These are phyloP conservation scores for Candida patagonica DNA, from an alignment of 805 yeast species.

Conservation along the genomic window DNA sequence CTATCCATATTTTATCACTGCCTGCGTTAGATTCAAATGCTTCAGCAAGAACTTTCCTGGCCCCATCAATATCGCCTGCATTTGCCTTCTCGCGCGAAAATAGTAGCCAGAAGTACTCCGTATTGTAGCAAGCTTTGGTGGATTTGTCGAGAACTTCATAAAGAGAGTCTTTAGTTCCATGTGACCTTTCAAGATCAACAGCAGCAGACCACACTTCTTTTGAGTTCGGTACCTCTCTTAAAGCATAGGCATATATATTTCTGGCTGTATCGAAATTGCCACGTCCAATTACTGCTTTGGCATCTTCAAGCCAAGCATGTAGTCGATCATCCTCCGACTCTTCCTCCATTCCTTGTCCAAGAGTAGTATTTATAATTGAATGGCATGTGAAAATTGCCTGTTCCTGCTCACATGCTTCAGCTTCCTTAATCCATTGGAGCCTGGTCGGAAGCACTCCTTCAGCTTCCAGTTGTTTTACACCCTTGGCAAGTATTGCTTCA, in stretches of 20 bases:
- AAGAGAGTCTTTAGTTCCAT: constrained; percentile 25
- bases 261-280: constrained; percentile 33
- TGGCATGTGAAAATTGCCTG: constrained; percentile 39
- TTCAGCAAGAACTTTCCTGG: constrained; percentile 43
- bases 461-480: constrained; percentile 34
- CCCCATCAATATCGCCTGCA: constrained; percentile 38
- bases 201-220: constrained; percentile 20
- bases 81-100: constrained; percentile 65
- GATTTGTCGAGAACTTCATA: constrained; percentile 46
- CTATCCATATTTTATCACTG: constrained; percentile 56
- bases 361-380: constrained; percentile 40
- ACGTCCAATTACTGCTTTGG: constrained; percentile 23
- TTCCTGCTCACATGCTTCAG: constrained; percentile 43
- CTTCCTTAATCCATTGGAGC: constrained; percentile 47
- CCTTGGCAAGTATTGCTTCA: constrained; percentile 40
- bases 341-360: constrained; percentile 28
- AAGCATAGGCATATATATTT: constrained; percentile 38
- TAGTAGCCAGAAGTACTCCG: constrained; percentile 49
- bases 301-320: constrained; percentile 32
- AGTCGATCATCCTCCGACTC: constrained; percentile 22
- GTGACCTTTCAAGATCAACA: constrained; percentile 22
- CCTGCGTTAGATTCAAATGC: constrained; percentile 38
- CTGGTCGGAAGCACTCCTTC: constrained; percentile 29
- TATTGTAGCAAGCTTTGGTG: constrained; percentile 38
- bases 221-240: constrained; percentile 39